These are phyloP conservation scores for Tilletia indica DNA, from an alignment of 1,284 basidiomycete genomes.

Conservation along the genomic window DNA sequence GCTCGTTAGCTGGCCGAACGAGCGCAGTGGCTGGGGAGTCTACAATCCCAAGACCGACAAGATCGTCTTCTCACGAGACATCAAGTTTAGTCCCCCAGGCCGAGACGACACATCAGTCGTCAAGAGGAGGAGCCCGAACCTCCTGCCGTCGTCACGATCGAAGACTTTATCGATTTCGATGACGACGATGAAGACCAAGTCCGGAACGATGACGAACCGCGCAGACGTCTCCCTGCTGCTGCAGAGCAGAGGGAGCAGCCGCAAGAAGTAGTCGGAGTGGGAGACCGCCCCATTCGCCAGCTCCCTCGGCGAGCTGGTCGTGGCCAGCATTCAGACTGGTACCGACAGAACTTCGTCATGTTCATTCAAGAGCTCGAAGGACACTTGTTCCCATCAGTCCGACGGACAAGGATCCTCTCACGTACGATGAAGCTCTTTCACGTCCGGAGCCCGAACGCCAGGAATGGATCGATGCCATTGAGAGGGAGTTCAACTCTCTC, in stretches of 20 bases:
- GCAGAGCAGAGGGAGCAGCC: background rate
- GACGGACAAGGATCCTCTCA: conserved; percentile 3
- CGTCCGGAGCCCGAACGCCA: background rate
- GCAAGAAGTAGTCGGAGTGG: background rate
- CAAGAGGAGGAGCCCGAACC: background rate
- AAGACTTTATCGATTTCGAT: background rate
- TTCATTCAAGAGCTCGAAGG: background rate
- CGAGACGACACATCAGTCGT: background rate
- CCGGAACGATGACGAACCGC: background rate
- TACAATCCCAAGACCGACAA: conserved; percentile 5
- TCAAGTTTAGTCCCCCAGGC: background rate
- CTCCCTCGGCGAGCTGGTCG: background rate
- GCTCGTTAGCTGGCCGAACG: no score
- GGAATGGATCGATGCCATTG: conserved; percentile 53
- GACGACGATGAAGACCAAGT: background rate
- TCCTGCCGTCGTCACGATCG: background rate
- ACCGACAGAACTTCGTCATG: conserved; percentile 4
- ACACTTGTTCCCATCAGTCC: background rate
- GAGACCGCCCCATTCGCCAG: background rate
- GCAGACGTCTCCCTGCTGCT: background rate
- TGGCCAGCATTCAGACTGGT: conserved; percentile 4
- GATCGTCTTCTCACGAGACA: background rate
- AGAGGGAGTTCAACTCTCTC: conserved; percentile 49
- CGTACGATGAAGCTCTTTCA: background rate
- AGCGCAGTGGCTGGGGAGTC: background rate